A percentile compares a stretch with the other conserved stretches of the same genome.
phyloP scores from a whole-genome alignment of 768 basidiomycete genomes.

The Lactarius psammicola region DNA sequence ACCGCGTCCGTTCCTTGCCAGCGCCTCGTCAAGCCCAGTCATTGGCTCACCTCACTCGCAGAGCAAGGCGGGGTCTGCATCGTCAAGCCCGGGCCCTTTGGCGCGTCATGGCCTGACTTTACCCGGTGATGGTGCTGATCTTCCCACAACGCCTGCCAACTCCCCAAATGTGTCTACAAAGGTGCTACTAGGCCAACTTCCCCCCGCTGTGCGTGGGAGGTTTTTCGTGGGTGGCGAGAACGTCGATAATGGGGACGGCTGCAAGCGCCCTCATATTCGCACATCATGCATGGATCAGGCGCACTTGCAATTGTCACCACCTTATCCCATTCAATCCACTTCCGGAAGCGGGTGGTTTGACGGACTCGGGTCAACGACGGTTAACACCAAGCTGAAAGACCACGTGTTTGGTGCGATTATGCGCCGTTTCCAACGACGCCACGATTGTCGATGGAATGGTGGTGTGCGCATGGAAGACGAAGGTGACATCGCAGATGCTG shows the following conservation, averaged over 20 bases:
- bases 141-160: conserved; percentile 49
- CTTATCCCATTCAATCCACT: neutral
- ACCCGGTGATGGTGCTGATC: conserved; percentile 41
- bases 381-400: conserved; percentile 92
- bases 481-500: conserved; percentile 44
- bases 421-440: conserved; percentile 62
- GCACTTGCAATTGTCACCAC: conserved; percentile 7
- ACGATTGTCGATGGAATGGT: conserved; percentile 32
- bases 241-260: conserved; percentile 36
- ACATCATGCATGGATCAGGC: conserved; percentile 34
- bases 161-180: conserved; percentile 38
- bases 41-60: conserved; percentile 39
- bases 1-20: conserved; percentile 46
- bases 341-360: conserved; percentile 59
- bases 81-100: conserved; percentile 42
- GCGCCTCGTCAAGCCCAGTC: conserved; percentile 71
- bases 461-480: conserved; percentile 54
- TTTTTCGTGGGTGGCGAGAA: conserved; percentile 19
- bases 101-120: conserved; percentile 40
- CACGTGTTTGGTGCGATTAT: conserved; percentile 92
- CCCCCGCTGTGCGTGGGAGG: conserved; percentile 7
- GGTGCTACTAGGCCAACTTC: conserved; percentile 17
- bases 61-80: conserved; percentile 23
- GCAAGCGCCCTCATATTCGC: conserved; percentile 41
- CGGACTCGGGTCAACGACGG: conserved; percentile 88